Conservation (phyloP, 176 grass and related monocot genomes). For the Juncus inflexus region DNA sequence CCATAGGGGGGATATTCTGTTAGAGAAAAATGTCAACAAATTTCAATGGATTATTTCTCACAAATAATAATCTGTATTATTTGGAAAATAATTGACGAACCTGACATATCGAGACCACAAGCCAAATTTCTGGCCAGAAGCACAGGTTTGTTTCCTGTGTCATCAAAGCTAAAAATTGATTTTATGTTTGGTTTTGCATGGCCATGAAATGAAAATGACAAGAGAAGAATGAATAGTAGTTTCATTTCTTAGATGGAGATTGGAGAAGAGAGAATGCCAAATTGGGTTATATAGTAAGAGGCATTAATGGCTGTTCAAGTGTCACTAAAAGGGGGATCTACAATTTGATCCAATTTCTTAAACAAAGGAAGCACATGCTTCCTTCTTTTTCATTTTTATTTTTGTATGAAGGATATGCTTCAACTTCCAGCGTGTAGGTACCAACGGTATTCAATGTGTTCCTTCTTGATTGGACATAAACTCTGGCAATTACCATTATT, state of each 20-base stretch:
- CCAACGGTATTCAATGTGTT: no score
- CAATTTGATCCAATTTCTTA: no score
- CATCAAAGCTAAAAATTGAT: constrained; percentile 25
- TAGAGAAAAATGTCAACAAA: background rate
- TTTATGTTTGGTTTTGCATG: constrained; percentile 7
- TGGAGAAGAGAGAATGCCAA: background rate
- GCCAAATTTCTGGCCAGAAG: background rate
- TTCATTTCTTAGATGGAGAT: constrained; percentile 5
- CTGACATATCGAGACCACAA: background rate
- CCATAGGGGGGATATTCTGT: constrained; percentile 38
- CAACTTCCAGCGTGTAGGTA: no score
- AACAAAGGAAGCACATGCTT: no score
- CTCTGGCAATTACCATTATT: no score
- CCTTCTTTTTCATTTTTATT: no score
- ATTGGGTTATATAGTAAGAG: no score
- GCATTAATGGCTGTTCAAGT: no score
- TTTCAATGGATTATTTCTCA: background rate
- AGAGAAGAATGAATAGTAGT: background rate
- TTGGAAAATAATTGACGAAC: background rate
- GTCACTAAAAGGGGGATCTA: no score
- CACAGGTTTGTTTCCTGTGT: constrained; percentile 16
- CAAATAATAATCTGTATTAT: no score
- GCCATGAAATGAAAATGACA: background rate
- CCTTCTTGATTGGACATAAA: no score
- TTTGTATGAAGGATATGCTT: no score